Evolutionary conservation across 768 basidiomycete genomes (phyloP).

Genomic region (Auricularia heimuer): DNA sequence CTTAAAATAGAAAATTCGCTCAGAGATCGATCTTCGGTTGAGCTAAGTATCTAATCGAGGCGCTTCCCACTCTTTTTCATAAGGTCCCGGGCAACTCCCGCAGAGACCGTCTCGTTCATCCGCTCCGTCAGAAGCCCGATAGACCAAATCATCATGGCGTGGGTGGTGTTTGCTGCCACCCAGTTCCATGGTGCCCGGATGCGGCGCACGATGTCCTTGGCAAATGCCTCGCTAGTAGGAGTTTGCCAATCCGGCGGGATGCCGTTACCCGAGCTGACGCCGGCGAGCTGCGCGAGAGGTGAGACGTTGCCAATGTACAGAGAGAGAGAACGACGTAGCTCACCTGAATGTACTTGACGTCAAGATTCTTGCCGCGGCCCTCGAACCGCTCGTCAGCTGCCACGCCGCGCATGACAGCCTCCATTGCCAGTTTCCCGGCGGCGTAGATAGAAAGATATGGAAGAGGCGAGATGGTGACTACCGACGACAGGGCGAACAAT

Average conservation of each 20-base stretch:
- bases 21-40: too few species aligned
- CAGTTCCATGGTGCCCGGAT: not conserved
- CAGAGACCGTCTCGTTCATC: not conserved
- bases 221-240: not conserved
- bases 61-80: too few species aligned
- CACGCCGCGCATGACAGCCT: slow-evolving; percentile 3
- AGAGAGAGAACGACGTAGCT: not conserved
- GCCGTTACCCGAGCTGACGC: not conserved
- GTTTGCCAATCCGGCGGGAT: not conserved
- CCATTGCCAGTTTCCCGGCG: slow-evolving; percentile 7
- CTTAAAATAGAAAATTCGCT: too few species aligned
- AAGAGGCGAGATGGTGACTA: slow-evolving; percentile 6
- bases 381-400: slow-evolving; percentile 8
- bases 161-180: not conserved
- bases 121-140: not conserved
- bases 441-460: slow-evolving; percentile 7
- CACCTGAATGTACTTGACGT: not conserved
- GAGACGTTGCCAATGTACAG: not conserved
- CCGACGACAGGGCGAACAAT: slow-evolving; percentile 6
- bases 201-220: not conserved
- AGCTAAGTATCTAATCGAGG: too few species aligned
- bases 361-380: not conserved
- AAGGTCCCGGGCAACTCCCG: too few species aligned
- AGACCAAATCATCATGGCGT: not conserved
- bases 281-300: not conserved